Percentiles rank a stretch among this genome's conserved stretches.
These are phyloP conservation scores for Ophiostoma angusticollis DNA, from an alignment of 2,329 filamentous ascomycete genomes.

Conservation along the genomic window DNA sequence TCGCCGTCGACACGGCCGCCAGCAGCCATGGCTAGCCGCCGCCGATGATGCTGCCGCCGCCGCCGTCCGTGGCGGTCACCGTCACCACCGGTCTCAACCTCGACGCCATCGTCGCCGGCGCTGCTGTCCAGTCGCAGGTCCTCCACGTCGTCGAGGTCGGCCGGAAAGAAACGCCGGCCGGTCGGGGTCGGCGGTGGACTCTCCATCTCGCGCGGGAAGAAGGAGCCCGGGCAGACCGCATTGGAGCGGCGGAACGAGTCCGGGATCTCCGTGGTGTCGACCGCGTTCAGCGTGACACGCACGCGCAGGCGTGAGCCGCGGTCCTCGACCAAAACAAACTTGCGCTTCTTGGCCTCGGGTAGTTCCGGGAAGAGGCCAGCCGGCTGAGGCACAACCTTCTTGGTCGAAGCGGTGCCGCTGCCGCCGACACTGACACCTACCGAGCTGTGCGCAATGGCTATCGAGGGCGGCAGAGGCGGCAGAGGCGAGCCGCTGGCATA, in stretches of 20 bases:
- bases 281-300: conserved; percentile 81
- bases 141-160: conserved; percentile 48
- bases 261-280: conserved; percentile 90
- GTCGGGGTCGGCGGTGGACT: conserved; percentile 65
- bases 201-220: conserved; percentile 89
- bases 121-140: conserved; percentile 45
- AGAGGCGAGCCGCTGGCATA: conserved; percentile 44
- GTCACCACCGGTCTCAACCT: conserved; percentile 34
- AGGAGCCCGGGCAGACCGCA: conserved; percentile 81
- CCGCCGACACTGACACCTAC: conserved; percentile 22
- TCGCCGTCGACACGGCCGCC: too few relatives aligned
- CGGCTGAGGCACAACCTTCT: conserved; percentile 43
- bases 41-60: conserved; percentile 19
- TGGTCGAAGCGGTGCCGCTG: conserved; percentile 22
- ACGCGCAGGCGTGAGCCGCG: conserved; percentile 74
- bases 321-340: conserved; percentile 94
- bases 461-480: conserved; percentile 41
- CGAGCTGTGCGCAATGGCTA: conserved; percentile 51
- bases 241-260: conserved; percentile 87
- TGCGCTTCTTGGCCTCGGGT: conserved; percentile 81
- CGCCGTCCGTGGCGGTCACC: conserved; percentile 22
- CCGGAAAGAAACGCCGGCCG: conserved; percentile 61
- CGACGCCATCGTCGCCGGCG: conserved; percentile 42
- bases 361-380: conserved; percentile 74
- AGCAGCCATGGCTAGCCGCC: conserved; percentile 1